Conservation (phyloP, 495 filamentous ascomycete genomes). For the Aspergillus biplanus region DNA sequence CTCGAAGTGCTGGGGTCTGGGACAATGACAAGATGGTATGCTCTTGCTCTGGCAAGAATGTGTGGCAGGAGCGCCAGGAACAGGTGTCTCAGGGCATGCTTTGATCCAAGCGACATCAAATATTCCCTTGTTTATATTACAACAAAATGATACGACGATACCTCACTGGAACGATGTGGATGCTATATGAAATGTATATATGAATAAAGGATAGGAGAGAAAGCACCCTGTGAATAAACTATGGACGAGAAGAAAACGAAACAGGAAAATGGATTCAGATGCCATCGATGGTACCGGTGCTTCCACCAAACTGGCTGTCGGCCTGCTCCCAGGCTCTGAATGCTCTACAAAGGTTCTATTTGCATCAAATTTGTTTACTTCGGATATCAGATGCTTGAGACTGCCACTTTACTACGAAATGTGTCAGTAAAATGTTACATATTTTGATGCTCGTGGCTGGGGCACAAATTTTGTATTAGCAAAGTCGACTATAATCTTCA, state of each 20-base stretch:
- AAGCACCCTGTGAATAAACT: no score
- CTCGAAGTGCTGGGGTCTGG: constrained; percentile 93
- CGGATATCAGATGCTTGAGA: no score
- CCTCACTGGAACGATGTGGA: constrained; percentile 17
- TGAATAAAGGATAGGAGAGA: no score
- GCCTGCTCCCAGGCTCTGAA: no score
- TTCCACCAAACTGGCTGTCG: no score
- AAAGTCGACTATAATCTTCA: background rate
- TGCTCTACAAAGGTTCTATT: no score
- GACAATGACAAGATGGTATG: constrained; percentile 98
- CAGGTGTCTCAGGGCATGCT: constrained; percentile 86
- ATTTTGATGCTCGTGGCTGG: background rate
- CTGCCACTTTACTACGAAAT: no score
- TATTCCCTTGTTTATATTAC: background rate
- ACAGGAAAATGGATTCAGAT: no score
- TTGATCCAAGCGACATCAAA: constrained; percentile 32
- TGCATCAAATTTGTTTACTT: no score
- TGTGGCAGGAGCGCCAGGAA: constrained; percentile 96
- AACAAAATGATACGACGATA: constrained; percentile 5
- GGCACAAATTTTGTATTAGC: background rate
- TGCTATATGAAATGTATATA: constrained; percentile 2
- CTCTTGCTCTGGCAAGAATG: constrained; percentile 94
- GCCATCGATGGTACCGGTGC: no score
- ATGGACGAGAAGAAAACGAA: no score
- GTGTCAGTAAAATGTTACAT: no score